A percentile compares a stretch with the other conserved stretches of the same genome.
These are phyloP conservation scores for Aspergillus fijiensis DNA, from an alignment of 2,329 filamentous ascomycete species.

Conservation along the genomic window DNA sequence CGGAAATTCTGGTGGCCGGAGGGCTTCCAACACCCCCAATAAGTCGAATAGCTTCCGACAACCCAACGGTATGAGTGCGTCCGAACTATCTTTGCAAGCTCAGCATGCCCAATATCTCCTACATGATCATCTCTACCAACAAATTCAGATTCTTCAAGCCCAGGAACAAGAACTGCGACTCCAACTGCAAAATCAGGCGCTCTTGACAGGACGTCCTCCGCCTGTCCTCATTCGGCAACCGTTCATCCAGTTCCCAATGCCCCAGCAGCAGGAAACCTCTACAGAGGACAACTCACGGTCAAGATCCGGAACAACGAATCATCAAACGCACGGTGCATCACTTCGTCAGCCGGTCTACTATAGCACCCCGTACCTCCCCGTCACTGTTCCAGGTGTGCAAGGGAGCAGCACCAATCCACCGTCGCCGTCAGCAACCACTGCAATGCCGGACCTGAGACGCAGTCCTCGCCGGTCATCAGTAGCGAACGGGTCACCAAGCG, in stretches of 20 bases:
- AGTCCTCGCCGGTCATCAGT: constrained; percentile 47
- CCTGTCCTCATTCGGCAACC: constrained; percentile 44
- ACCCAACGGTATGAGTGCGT: constrained; percentile 36
- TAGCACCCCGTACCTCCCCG: constrained; percentile 37
- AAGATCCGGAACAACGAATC: constrained; percentile 40
- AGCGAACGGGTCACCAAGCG: constrained; percentile 43
- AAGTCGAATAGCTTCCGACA: constrained; percentile 41
- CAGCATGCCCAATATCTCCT: constrained; percentile 50
- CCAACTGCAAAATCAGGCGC: constrained; percentile 48
- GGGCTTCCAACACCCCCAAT: constrained; percentile 58
- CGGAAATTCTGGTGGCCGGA: constrained; percentile 49
- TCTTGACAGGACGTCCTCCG: constrained; percentile 41
- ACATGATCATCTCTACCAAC: constrained; percentile 51
- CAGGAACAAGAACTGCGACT: constrained; percentile 52
- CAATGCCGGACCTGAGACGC: constrained; percentile 45
- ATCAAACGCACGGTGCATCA: constrained; percentile 32
- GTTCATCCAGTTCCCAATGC: constrained; percentile 42
- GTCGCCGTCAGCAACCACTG: constrained; percentile 43
- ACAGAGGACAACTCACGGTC: constrained; percentile 39
- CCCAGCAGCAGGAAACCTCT: constrained; percentile 35
- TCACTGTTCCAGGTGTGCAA: constrained; percentile 37
- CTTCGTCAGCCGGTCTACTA: constrained; percentile 38
- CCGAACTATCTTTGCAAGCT: constrained; percentile 44
- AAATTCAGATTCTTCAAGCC: constrained; percentile 51
- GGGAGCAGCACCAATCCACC: constrained; percentile 47